Percentiles rank a stretch among this genome's conserved stretches.
Conservation (phyloP, 345 rosid species). For the Populus deltoides region DNA sequence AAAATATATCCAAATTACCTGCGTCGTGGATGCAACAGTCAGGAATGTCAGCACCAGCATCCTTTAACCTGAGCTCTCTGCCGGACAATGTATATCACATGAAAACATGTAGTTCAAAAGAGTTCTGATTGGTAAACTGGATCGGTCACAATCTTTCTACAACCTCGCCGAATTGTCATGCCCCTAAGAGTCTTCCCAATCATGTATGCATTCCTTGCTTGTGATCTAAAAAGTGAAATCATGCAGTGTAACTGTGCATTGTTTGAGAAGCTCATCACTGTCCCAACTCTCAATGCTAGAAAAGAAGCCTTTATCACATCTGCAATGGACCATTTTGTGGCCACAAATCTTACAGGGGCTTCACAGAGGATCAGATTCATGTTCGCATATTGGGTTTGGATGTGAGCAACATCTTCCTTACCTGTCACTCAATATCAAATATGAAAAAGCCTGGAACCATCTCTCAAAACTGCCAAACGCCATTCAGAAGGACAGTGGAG, state of each 20-base stretch:
- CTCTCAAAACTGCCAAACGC: not conserved
- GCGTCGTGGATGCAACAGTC: not conserved
- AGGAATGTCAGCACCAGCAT: not conserved
- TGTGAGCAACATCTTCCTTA: not conserved
- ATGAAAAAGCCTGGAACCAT: not conserved
- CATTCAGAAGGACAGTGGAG: not conserved
- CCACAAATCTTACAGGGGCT: not conserved
- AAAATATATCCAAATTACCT: too few relatives aligned
- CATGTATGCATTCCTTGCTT: not conserved
- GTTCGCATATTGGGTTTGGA: not conserved
- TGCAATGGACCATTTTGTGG: not conserved
- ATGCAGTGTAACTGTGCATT: not conserved
- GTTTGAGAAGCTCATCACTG: not conserved
- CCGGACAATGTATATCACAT: not conserved
- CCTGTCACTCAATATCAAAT: not conserved
- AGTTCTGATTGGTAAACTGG: not conserved
- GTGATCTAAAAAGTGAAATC: not conserved
- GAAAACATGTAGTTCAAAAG: not conserved
- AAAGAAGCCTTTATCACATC: not conserved
- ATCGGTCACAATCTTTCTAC: too few relatives aligned
- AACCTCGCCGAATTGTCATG: not conserved
- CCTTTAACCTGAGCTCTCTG: not conserved
- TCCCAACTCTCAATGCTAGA: not conserved
- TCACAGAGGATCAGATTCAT: not conserved
- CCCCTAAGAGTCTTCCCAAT: not conserved